These are phyloP conservation scores for Ustilago sp. DNA, from an alignment of 1,284 basidiomycete genomes.

Conservation along the genomic window DNA sequence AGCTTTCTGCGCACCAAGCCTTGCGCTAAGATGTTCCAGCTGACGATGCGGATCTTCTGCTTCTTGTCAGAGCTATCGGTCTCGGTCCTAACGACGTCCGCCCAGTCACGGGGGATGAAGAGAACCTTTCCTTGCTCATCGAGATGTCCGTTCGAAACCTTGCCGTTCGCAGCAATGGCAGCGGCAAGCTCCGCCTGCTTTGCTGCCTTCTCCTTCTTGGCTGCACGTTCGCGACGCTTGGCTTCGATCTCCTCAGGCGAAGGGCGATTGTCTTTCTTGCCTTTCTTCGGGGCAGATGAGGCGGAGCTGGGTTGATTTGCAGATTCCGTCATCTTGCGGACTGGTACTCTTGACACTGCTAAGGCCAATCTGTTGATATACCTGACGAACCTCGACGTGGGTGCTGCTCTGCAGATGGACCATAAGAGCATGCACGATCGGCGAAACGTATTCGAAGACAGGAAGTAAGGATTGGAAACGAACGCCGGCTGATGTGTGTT, in stretches of 20 bases:
- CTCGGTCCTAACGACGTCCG: slow-evolving; percentile 7
- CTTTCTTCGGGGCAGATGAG: slow-evolving; percentile 20
- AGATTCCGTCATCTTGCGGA: slow-evolving; percentile 24
- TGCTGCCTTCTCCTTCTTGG: slow-evolving; percentile 53
- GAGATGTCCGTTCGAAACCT: slow-evolving; percentile 46
- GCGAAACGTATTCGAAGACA: neutral
- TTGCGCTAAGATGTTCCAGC: slow-evolving; percentile 70
- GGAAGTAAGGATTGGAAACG: neutral
- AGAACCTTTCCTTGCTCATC: slow-evolving; percentile 40
- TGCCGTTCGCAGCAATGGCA: slow-evolving; percentile 46
- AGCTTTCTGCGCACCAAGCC: slow-evolving; percentile 70
- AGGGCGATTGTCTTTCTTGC: slow-evolving; percentile 34
- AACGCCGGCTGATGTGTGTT: neutral
- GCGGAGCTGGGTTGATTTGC: slow-evolving; percentile 5
- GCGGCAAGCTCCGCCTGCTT: slow-evolving; percentile 47
- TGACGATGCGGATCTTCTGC: slow-evolving; percentile 46
- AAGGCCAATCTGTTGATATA: neutral
- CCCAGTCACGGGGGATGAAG: slow-evolving; percentile 50
- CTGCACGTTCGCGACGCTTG: slow-evolving; percentile 39
- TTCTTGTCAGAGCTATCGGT: neutral
- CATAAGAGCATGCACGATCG: slow-evolving; percentile 13
- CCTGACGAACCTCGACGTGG: neutral
- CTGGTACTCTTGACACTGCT: neutral
- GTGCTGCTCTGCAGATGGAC: neutral
- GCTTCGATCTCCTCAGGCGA: slow-evolving; percentile 52